Evolutionary conservation across 768 basidiomycete species (phyloP), one percentile per base, ranked within the genome.

Genomic region (Serendipita sp.): DNA sequence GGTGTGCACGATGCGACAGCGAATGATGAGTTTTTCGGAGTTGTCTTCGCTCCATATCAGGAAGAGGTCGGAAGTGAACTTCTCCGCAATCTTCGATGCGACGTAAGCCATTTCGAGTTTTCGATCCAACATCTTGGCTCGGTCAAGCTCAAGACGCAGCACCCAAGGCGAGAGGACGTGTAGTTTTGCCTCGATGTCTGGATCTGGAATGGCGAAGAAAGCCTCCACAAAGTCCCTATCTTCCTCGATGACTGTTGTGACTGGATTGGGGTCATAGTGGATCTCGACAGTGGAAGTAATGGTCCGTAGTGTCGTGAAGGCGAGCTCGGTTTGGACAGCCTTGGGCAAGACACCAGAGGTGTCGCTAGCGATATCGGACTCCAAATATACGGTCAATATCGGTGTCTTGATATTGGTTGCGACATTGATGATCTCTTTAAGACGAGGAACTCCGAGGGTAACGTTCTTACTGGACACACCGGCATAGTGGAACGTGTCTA

Each of bases 381-480:
- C 80, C 60, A 97, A 81, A 73, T 91, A 95, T 48, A 99, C 91
- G 30, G 85, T 87, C n/a, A 96, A 80, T 0, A 92, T 95, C 0
- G 96, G 96, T 0, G 96, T 99, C 77, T 97, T 96, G 81, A 98
- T 96, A 73, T 98, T 94, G 18, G 88, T 89, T 0, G 96, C 96
- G 66, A 98, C 94, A 71, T 99, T 99, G 78, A 99, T 98, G 70
- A 98, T 97, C 76, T 98, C 96, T 78, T 98, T 98, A 68, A 99
- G 75, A 75, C 96, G 94, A 1, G 96, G 96, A 1, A 99, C 96
- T 85, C 96, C 96, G 66, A 98, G 90, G 0, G 96, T 99, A 60
- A 99, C 96, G 76, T 96, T 97, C 78, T 98, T 98, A 72, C 89
- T 92, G n/a, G 96, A 95, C 30, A 99, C 96, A 86, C 96, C 96